A percentile compares a stretch with the other conserved stretches of the same genome.
Evolutionary conservation across 495 filamentous ascomycete species (phyloP).

Genomic region (Penicillium lividum): DNA sequence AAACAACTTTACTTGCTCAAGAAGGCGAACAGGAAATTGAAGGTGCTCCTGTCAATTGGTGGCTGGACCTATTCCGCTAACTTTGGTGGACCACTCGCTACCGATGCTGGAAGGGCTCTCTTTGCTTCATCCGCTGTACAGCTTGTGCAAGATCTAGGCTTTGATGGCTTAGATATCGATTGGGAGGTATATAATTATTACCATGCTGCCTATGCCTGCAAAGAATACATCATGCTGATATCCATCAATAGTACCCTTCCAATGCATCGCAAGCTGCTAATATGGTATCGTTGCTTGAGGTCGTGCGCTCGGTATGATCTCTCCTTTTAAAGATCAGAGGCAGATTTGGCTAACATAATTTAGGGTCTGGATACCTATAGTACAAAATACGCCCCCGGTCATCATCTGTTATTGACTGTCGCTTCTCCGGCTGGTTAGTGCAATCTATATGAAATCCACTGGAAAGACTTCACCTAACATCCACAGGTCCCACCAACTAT

Average conservation of each 20-base stretch:
- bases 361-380: constrained; percentile 65
- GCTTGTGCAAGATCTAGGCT: constrained; percentile 64
- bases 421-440: constrained; percentile 55
- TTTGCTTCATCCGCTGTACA: constrained; percentile 72
- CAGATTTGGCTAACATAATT: background rate
- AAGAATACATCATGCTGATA: background rate
- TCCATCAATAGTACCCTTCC: constrained; percentile 31
- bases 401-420: constrained; percentile 68
- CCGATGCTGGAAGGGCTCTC: constrained; percentile 50
- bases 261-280: constrained; percentile 56
- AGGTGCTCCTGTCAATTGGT: constrained; percentile 65
- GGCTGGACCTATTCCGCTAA: constrained; percentile 79
- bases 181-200: constrained; percentile 49
- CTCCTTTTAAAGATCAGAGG: background rate
- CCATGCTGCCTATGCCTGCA: background rate
- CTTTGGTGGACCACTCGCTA: constrained; percentile 67
- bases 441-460: background rate
- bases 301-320: constrained; percentile 37
- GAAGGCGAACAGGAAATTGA: constrained; percentile 74
- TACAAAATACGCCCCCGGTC: constrained; percentile 38
- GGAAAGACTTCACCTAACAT: constrained; percentile 4
- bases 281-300: constrained; percentile 62
- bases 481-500: constrained; percentile 60
- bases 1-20: constrained; percentile 88
- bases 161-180: constrained; percentile 64